These are phyloP conservation scores for Clonostachys chloroleuca DNA, from an alignment of 2,329 filamentous ascomycete genomes.

Conservation along the genomic window DNA sequence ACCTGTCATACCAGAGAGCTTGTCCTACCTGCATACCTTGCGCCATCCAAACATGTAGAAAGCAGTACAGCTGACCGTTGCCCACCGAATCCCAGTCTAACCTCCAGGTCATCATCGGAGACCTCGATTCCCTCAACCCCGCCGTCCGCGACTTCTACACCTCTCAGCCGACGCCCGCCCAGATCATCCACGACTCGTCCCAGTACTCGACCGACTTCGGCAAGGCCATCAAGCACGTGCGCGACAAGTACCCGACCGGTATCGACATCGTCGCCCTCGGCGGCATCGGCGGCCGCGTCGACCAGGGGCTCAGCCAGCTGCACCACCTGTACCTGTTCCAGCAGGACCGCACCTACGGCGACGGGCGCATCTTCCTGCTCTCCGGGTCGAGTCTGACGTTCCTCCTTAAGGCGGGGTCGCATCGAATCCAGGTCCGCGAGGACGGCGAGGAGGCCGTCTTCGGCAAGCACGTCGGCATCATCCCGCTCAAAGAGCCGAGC, in stretches of 20 bases:
- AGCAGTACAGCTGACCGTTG: not conserved
- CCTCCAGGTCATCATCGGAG: slow-evolving; percentile 76
- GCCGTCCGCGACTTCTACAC: slow-evolving; percentile 64
- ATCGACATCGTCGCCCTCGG: slow-evolving; percentile 76
- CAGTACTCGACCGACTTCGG: slow-evolving; percentile 89
- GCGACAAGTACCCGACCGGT: slow-evolving; percentile 20
- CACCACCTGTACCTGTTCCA: slow-evolving; percentile 75
- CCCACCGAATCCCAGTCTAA: slow-evolving; percentile 34
- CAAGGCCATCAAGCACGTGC: slow-evolving; percentile 68
- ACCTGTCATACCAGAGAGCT: not conserved
- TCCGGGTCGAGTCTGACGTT: slow-evolving; percentile 80
- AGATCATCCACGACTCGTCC: slow-evolving; percentile 67
- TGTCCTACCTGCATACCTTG: not conserved
- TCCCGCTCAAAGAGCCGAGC: slow-evolving; percentile 77
- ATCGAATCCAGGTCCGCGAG: slow-evolving; percentile 61
- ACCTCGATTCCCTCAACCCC: slow-evolving; percentile 77
- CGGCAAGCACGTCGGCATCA: slow-evolving; percentile 77
- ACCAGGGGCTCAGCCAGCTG: slow-evolving; percentile 86
- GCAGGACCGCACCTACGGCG: slow-evolving; percentile 36
- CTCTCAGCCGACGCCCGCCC: slow-evolving; percentile 39
- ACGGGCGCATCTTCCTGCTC: slow-evolving; percentile 69
- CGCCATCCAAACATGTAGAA: not conserved
- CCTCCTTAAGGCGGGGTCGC: slow-evolving; percentile 65
- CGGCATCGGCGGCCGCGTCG: slow-evolving; percentile 83
- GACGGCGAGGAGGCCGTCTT: slow-evolving; percentile 48